These are phyloP conservation scores for Ceratocystis albifundus DNA, from an alignment of 2,329 filamentous ascomycete species.

Conservation along the genomic window DNA sequence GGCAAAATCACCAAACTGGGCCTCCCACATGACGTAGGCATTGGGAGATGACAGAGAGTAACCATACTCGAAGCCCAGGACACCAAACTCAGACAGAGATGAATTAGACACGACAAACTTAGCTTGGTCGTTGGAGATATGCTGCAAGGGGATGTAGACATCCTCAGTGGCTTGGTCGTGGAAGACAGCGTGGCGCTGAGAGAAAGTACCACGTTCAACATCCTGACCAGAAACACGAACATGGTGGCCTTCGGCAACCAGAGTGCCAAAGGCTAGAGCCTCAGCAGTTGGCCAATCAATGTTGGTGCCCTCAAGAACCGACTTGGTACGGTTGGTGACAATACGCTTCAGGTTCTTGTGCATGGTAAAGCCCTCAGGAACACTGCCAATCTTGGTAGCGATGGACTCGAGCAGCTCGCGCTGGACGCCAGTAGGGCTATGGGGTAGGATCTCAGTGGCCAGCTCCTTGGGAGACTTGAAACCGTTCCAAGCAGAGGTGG, in stretches of 20 bases:
- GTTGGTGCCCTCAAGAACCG: constrained; percentile 78
- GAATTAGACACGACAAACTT: constrained; percentile 97
- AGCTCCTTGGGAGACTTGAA: constrained; percentile 99
- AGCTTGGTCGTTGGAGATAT: constrained; percentile 82
- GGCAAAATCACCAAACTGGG: constrained; percentile 98
- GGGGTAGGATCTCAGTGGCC: constrained; percentile 83
- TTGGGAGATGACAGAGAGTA: constrained; percentile 96
- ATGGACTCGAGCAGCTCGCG: constrained; percentile 65
- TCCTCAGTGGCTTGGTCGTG: constrained; percentile 93
- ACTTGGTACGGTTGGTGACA: constrained; percentile 77
- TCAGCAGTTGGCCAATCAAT: constrained; percentile 98
- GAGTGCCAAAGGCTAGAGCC: constrained; percentile 83
- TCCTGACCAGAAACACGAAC: constrained; percentile 97
- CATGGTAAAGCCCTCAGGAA: constrained; percentile 74
- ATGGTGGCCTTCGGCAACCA: constrained; percentile 88
- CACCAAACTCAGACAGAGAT: constrained; percentile 58
- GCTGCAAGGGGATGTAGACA: constrained; percentile 84
- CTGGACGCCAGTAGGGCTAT: constrained; percentile 75
- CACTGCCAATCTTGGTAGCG: constrained; percentile 62
- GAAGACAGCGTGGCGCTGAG: constrained; percentile 90
- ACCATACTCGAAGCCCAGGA: constrained; percentile 93
- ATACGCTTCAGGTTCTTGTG: constrained; percentile 98
- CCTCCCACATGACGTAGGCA: constrained; percentile 98
- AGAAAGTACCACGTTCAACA: constrained; percentile 98
- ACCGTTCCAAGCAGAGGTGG: constrained; percentile 96